Percentiles rank a stretch among this genome's conserved stretches.
phyloP scores from a whole-genome alignment of 78 protist species.

The Dictyostelium intermedium region DNA sequence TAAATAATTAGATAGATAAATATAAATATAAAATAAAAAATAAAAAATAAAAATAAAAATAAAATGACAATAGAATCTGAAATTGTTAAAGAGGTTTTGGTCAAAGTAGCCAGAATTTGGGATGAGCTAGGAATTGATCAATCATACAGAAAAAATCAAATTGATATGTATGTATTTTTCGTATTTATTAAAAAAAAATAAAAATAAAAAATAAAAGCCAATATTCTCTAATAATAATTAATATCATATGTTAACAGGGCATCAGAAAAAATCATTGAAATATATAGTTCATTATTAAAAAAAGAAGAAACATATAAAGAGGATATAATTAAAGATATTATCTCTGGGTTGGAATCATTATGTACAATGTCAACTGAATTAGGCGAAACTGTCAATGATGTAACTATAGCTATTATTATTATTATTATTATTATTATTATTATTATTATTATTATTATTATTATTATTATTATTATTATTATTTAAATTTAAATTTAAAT shows the following conservation, averaged over 20 bases:
- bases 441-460: not conserved
- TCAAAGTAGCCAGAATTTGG: slow-evolving; percentile 42
- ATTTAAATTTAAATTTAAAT: too few species aligned
- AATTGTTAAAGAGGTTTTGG: slow-evolving; percentile 20
- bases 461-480: too few species aligned
- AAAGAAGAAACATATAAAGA: slow-evolving; percentile 60
- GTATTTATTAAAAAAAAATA: not conserved
- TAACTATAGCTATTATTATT: not conserved
- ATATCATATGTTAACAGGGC: not conserved
- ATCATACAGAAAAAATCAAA: slow-evolving; percentile 23
- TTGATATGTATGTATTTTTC: slow-evolving; percentile 8
- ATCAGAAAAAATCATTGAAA: slow-evolving; percentile 16
- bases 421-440: too few species aligned
- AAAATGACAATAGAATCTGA: slow-evolving; percentile 25
- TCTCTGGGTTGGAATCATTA: slow-evolving; percentile 47
- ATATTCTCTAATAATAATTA: not conserved
- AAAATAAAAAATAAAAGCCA: not conserved
- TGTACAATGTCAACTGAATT: slow-evolving; percentile 75
- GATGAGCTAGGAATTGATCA: slow-evolving; percentile 68
- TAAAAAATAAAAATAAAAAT: not conserved
- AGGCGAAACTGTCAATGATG: slow-evolving; percentile 74
- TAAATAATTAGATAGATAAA: not conserved
- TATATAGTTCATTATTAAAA: slow-evolving; percentile 33
- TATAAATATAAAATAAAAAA: not conserved
- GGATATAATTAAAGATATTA: slow-evolving; percentile 60